A percentile compares a stretch with the other conserved stretches of the same genome.
Evolutionary conservation across 169 alveolate genomes (phyloP).

Genomic region (Eimeria tenella): DNA sequence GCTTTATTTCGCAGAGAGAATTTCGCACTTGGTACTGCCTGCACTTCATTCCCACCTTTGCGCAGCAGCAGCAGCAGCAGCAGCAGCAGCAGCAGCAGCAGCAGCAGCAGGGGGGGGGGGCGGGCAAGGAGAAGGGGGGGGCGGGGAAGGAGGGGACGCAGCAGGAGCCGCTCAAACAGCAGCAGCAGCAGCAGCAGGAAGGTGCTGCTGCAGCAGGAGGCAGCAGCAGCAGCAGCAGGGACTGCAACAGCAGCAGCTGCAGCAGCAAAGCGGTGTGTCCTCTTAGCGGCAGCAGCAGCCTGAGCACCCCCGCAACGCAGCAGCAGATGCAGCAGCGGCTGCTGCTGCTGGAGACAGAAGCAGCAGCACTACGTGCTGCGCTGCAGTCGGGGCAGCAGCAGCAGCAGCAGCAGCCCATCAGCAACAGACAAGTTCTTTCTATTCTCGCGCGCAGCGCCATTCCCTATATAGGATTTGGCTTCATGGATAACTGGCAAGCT

Average conservation of each 20-base stretch:
- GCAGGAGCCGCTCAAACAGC: no score
- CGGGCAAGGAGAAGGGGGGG: constrained; percentile 4
- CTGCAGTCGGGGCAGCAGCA: constrained; percentile 13
- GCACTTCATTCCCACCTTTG: neutral
- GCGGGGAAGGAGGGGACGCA: neutral
- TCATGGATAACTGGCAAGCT: constrained; percentile 69
- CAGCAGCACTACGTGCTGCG: neutral
- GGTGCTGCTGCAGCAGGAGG: no score
- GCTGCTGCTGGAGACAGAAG: constrained; percentile 3
- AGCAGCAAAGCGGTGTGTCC: neutral
- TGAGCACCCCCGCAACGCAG: no score
- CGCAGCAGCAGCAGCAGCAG: constrained; percentile 36
- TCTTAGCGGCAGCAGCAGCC: neutral
- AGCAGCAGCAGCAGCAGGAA: no score
- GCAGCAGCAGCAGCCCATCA: neutral
- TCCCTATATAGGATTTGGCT: constrained; percentile 69
- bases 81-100: constrained; percentile 9
- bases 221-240: no score
- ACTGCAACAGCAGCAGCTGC: no score
- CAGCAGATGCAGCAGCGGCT: constrained; percentile 32
- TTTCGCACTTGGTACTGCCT: constrained; percentile 1
- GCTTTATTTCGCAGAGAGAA: constrained; percentile 35
- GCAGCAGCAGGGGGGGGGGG: neutral
- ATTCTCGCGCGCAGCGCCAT: neutral
- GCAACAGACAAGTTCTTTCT: neutral